A percentile compares a stretch with the other conserved stretches of the same genome.
These are phyloP conservation scores for Lactifluus echinatus DNA, from an alignment of 768 basidiomycete species.

Conservation along the genomic window DNA sequence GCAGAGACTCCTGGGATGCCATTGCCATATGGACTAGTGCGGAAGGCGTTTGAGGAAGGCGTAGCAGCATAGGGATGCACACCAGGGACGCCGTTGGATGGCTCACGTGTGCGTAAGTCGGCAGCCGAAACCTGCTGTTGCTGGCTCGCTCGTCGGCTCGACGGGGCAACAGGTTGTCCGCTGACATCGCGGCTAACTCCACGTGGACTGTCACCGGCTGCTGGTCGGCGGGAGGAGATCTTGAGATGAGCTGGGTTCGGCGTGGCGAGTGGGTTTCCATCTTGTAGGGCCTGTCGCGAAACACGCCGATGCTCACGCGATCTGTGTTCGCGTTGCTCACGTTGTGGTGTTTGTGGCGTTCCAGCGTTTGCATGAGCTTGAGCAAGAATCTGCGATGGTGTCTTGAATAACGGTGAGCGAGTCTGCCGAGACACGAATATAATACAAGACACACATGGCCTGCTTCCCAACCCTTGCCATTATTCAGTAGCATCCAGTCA, in stretches of 20 bases:
- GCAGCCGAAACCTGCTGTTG: slow-evolving; percentile 32
- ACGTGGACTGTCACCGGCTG: slow-evolving; percentile 40
- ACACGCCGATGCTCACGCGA: slow-evolving; percentile 39
- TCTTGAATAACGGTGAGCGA: slow-evolving; percentile 26
- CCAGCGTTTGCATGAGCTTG: slow-evolving; percentile 50
- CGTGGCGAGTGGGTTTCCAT: slow-evolving; percentile 49
- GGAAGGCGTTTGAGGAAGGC: slow-evolving; percentile 49
- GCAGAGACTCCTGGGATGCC: slow-evolving; percentile 23
- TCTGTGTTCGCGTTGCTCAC: slow-evolving; percentile 46
- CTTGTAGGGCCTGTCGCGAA: slow-evolving; percentile 45
- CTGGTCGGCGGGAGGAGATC: slow-evolving; percentile 39
- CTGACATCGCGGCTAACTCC: slow-evolving; percentile 44
- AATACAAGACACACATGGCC: slow-evolving; percentile 50
- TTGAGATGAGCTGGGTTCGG: slow-evolving; percentile 64
- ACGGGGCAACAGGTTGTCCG: slow-evolving; percentile 58
- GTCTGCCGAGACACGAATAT: neutral
- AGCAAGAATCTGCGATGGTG: slow-evolving; percentile 35
- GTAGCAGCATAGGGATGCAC: slow-evolving; percentile 65
- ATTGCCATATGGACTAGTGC: slow-evolving; percentile 48
- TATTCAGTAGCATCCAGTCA: slow-evolving; percentile 95
- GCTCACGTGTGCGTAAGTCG: slow-evolving; percentile 31
- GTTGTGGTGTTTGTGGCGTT: slow-evolving; percentile 45
- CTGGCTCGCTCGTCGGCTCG: slow-evolving; percentile 61
- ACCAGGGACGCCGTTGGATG: slow-evolving; percentile 30
- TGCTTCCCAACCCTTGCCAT: slow-evolving; percentile 94